A percentile compares a stretch with the other conserved stretches of the same genome.
phyloP scores from a whole-genome alignment of 805 yeast species.

The Starmerella geochares region DNA sequence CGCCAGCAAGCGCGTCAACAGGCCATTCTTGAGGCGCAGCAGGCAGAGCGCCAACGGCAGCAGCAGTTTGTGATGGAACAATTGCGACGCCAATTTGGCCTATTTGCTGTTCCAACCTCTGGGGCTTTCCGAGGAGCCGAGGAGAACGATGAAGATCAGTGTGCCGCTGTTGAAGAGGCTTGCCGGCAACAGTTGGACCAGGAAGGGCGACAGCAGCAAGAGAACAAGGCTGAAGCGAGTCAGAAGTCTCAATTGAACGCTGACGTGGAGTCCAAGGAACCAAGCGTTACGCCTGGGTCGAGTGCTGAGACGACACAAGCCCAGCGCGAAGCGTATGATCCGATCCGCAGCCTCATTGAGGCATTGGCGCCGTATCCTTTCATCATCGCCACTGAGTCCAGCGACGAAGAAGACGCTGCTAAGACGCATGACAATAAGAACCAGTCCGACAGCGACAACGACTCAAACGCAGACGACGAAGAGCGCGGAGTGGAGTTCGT shows the following conservation, averaged over 20 bases:
- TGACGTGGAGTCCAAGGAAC: too few relatives aligned
- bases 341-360: conserved; percentile 14
- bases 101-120: conserved; percentile 5
- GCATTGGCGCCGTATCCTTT: conserved; percentile 17
- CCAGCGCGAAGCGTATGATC: conserved; percentile 4
- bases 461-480: neutral
- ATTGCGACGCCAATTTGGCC: conserved; percentile 15
- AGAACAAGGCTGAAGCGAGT: neutral
- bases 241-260: too few relatives aligned
- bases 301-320: too few relatives aligned
- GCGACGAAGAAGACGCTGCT: conserved; percentile 13
- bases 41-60: conserved; percentile 16
- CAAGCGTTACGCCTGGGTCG: too few relatives aligned
- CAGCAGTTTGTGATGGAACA: conserved; percentile 20
- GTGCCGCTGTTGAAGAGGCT: neutral
- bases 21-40: conserved; percentile 13
- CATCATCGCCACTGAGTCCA: conserved; percentile 14
- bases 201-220: neutral
- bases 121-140: conserved; percentile 11
- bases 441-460: neutral
- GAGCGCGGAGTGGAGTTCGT: neutral
- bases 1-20: conserved; percentile 16
- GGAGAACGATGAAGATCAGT: neutral
- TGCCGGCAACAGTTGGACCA: neutral
- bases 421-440: neutral